These are phyloP conservation scores for Sarocladium oryzae DNA, from an alignment of 2,329 filamentous ascomycete genomes.

Conservation along the genomic window DNA sequence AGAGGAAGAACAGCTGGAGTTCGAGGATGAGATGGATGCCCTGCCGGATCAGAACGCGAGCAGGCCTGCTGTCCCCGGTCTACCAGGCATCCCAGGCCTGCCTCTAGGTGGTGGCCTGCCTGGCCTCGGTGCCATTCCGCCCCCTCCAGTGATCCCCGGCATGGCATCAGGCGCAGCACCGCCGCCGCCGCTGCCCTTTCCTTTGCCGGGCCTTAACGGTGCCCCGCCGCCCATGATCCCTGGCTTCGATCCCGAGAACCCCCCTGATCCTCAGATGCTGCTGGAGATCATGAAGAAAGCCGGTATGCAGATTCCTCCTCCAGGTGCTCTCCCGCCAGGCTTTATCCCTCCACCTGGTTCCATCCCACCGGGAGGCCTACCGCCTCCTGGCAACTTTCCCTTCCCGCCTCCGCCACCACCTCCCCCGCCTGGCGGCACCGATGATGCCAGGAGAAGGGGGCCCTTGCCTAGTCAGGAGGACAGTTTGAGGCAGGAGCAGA, in stretches of 20 bases:
- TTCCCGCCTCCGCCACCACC: constrained; percentile 31
- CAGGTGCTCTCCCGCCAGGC: constrained; percentile 32
- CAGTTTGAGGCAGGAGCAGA: constrained; percentile 72
- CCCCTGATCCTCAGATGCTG: constrained; percentile 54
- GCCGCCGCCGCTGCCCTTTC: constrained; percentile 45
- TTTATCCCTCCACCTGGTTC: constrained; percentile 27
- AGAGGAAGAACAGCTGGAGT: constrained; percentile 89
- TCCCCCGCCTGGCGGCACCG: constrained; percentile 25
- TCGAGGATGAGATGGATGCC: constrained; percentile 88
- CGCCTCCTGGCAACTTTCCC: constrained; percentile 25
- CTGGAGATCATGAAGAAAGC: constrained; percentile 61
- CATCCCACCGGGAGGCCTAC: constrained; percentile 23
- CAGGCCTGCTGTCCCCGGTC: constrained; percentile 16
- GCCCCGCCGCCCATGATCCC: constrained; percentile 44
- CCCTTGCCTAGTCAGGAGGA: constrained; percentile 81
- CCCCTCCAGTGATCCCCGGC: constrained; percentile 40
- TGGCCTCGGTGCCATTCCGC: constrained; percentile 35
- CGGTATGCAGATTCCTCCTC: constrained; percentile 48
- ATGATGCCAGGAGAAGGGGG: constrained; percentile 43
- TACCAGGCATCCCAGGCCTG: constrained; percentile 56
- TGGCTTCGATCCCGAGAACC: constrained; percentile 52
- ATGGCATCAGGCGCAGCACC: constrained; percentile 36
- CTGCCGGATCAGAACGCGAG: constrained; percentile 79
- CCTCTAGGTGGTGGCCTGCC: constrained; percentile 35
- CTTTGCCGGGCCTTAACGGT: constrained; percentile 40